Percentiles rank a stretch among this genome's conserved stretches.
Evolutionary conservation across 2,329 filamentous ascomycete species (phyloP).

Genomic region (Xylaria sp.): DNA sequence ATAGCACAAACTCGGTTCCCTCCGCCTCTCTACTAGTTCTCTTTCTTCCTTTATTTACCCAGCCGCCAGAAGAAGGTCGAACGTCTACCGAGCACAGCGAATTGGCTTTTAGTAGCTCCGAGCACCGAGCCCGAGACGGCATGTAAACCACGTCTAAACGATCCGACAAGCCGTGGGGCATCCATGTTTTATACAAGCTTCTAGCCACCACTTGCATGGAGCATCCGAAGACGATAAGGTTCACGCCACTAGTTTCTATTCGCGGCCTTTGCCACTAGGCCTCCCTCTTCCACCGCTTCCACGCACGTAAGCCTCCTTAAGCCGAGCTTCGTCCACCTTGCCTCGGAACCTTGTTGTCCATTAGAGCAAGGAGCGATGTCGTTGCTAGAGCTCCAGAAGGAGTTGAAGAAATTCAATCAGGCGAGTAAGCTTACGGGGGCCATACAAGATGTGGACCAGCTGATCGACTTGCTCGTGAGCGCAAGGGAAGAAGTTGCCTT

Average conservation of each 20-base stretch:
- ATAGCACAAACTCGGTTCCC: not conserved
- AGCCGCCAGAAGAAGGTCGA: not conserved
- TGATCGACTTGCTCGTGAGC: conserved; percentile 79
- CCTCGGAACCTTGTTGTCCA: not conserved
- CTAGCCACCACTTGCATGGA: conserved; percentile 3
- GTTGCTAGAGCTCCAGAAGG: conserved; percentile 71
- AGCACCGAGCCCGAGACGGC: conserved; percentile 19
- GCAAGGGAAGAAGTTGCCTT: conserved; percentile 78
- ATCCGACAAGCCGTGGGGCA: conserved; percentile 28
- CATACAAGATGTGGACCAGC: conserved; percentile 82
- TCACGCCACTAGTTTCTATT: not conserved
- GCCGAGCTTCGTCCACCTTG: not conserved
- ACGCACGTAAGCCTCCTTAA: not conserved
- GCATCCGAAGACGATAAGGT: not conserved
- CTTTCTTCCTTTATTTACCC: not conserved
- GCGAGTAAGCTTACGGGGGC: conserved; percentile 75
- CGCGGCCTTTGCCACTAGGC: not conserved
- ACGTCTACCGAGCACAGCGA: not conserved
- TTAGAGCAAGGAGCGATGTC: conserved; percentile 49
- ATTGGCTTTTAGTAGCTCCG: not conserved
- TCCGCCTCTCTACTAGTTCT: not conserved
- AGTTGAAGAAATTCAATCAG: conserved; percentile 77
- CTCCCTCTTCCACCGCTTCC: too few relatives aligned
- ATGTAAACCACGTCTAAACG: conserved; percentile 15
- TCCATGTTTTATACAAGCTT: conserved; percentile 3